Conservation (phyloP, 208 protist genomes). For the Plasmodiophora brassicae region DNA sequence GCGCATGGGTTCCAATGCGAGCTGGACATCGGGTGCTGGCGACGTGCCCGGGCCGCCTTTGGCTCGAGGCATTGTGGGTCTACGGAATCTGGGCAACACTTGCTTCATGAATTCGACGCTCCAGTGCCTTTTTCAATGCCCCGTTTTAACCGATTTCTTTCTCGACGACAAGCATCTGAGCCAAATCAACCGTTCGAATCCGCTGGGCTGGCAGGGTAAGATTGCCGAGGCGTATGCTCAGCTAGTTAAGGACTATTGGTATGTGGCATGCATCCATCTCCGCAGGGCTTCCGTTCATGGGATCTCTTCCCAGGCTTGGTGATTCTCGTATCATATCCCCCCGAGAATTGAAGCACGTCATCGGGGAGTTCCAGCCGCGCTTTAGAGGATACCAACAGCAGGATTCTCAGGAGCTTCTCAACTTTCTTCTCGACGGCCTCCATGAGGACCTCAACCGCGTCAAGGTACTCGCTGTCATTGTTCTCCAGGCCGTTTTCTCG, state of each 20-base stretch:
- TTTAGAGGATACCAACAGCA: conserved; percentile 40
- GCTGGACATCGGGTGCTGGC: background rate
- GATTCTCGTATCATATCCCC: background rate
- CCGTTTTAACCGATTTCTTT: conserved; percentile 59
- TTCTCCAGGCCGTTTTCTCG: background rate
- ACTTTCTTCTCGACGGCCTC: conserved; percentile 74
- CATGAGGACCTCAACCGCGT: conserved; percentile 76
- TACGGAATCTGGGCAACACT: conserved; percentile 91
- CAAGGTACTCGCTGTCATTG: background rate
- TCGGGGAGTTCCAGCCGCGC: conserved; percentile 44
- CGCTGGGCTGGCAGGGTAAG: conserved; percentile 22
- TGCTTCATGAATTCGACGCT: conserved; percentile 92
- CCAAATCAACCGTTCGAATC: conserved; percentile 41
- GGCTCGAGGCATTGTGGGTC: conserved; percentile 52
- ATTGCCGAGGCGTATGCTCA: conserved; percentile 25
- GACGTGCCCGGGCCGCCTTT: background rate
- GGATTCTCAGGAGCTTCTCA: conserved; percentile 56
- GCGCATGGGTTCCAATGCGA: background rate
- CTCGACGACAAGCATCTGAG: background rate
- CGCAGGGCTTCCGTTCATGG: background rate
- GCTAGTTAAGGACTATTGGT: conserved; percentile 14
- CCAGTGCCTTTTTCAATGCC: conserved; percentile 83
- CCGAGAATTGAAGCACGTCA: conserved; percentile 46
- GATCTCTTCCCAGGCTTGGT: background rate
- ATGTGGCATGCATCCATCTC: background rate